Percentiles rank a stretch among this genome's conserved stretches.
Evolutionary conservation across 768 basidiomycete species (phyloP).

Genomic region (Mycena galopus): DNA sequence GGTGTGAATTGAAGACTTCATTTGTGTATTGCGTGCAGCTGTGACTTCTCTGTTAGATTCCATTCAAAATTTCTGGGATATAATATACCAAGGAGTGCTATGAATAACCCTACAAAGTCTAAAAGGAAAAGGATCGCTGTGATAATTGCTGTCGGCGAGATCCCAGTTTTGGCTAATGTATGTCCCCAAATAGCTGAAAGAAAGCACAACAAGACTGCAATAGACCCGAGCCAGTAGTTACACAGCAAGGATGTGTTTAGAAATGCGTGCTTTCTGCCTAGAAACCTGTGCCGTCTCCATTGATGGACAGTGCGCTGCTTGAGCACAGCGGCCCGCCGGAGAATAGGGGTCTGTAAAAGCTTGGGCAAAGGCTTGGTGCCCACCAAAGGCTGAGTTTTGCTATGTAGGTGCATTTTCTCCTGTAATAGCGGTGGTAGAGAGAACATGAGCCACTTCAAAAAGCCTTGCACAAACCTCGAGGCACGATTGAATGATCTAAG

Average conservation of each 20-base stretch:
- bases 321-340: background rate
- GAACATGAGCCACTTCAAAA: background rate
- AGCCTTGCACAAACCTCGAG: background rate
- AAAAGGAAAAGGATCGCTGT: background rate
- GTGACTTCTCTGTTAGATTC: background rate
- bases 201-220: background rate
- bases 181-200: background rate
- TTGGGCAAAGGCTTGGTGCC: background rate
- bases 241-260: background rate
- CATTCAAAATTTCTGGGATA: no score
- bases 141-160: background rate
- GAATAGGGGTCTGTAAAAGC: constrained; percentile 1
- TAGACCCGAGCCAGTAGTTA: background rate
- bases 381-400: background rate
- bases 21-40: background rate
- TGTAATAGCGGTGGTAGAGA: no score
- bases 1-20: background rate
- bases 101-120: background rate
- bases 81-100: background rate
- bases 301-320: constrained; percentile 1
- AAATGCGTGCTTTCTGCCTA: constrained; percentile 11
- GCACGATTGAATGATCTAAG: background rate
- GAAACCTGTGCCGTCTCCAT: constrained; percentile 8
- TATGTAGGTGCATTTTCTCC: background rate
- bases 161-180: background rate